Percentiles rank a stretch among this genome's conserved stretches.
Conservation (phyloP, 2,329 filamentous ascomycete species). For the Lachnellula willkommii region DNA sequence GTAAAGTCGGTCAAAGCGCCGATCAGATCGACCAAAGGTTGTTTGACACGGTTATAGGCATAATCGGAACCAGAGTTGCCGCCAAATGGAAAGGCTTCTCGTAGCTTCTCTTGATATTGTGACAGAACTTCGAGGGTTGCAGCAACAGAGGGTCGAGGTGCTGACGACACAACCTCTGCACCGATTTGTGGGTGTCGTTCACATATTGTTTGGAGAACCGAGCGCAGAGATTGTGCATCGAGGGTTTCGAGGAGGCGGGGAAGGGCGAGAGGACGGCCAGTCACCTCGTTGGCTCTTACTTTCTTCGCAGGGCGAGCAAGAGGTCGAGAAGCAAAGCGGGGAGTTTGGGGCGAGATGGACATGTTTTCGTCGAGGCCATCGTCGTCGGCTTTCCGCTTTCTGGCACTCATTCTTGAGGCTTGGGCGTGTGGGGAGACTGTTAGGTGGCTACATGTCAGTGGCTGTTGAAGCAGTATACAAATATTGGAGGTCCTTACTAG, state of each 20-base stretch:
- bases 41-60: conserved; percentile 86
- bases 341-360: conserved; percentile 84
- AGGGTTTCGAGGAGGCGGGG: conserved; percentile 89
- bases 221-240: conserved; percentile 75
- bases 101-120: conserved; percentile 75
- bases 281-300: conserved; percentile 58
- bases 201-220: conserved; percentile 84
- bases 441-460: conserved; percentile 11
- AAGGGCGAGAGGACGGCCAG: conserved; percentile 59
- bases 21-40: conserved; percentile 71
- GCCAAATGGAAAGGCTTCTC: conserved; percentile 76
- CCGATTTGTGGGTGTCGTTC: conserved; percentile 82
- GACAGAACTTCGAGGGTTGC: conserved; percentile 75
- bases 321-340: conserved; percentile 62
- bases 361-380: conserved; percentile 77
- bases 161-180: conserved; percentile 74
- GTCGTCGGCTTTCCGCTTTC: conserved; percentile 83
- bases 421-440: conserved; percentile 43
- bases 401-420: conserved; percentile 43
- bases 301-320: conserved; percentile 64
- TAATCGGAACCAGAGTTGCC: conserved; percentile 85
- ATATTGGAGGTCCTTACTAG: background rate
- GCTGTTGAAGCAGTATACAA: background rate
- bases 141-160: conserved; percentile 79
- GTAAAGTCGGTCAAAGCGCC: conserved; percentile 93